Evolutionary conservation across 2,329 filamentous ascomycete genomes (phyloP).

Genomic region (Westerdykella ornata): DNA sequence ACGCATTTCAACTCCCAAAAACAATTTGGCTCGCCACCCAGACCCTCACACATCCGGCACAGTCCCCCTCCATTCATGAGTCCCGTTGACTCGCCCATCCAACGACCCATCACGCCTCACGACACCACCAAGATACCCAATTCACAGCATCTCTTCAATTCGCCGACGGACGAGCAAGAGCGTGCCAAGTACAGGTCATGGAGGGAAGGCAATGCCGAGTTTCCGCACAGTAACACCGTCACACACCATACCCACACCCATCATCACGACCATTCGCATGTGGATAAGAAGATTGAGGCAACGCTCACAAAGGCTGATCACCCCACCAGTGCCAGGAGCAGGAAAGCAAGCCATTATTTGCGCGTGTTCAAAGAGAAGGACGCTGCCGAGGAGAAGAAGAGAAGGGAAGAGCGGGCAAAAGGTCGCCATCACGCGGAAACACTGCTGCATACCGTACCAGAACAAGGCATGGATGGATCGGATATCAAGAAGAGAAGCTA

Average conservation of each 20-base stretch:
- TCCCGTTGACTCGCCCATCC: slow-evolving; percentile 33
- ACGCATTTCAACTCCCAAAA: slow-evolving; percentile 28
- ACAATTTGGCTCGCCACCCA: slow-evolving; percentile 12
- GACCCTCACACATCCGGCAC: slow-evolving; percentile 17
- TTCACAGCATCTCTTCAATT: slow-evolving; percentile 3
- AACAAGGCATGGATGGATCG: slow-evolving; percentile 17
- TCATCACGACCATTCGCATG: slow-evolving; percentile 41
- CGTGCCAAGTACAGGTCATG: slow-evolving; percentile 44
- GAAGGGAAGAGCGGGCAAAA: slow-evolving; percentile 42
- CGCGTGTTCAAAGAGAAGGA: slow-evolving; percentile 60
- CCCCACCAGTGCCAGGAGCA: slow-evolving; percentile 51
- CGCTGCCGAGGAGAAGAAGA: slow-evolving; percentile 47
- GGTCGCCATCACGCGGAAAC: slow-evolving; percentile 32
- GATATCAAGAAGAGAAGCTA: slow-evolving; percentile 9
- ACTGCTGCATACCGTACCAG: slow-evolving; percentile 16
- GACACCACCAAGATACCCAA: slow-evolving; percentile 8
- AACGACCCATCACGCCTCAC: slow-evolving; percentile 26
- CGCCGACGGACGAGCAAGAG: slow-evolving; percentile 25
- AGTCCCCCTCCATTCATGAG: slow-evolving; percentile 35
- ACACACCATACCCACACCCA: slow-evolving; percentile 29
- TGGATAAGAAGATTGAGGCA: slow-evolving; percentile 59
- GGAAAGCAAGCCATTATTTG: slow-evolving; percentile 60
- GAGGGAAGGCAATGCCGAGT: slow-evolving; percentile 44
- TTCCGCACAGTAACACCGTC: slow-evolving; percentile 32
- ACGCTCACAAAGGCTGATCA: slow-evolving; percentile 54